Conservation (phyloP, 306 rosid species). For the Cotoneaster glaucophyllus region DNA sequence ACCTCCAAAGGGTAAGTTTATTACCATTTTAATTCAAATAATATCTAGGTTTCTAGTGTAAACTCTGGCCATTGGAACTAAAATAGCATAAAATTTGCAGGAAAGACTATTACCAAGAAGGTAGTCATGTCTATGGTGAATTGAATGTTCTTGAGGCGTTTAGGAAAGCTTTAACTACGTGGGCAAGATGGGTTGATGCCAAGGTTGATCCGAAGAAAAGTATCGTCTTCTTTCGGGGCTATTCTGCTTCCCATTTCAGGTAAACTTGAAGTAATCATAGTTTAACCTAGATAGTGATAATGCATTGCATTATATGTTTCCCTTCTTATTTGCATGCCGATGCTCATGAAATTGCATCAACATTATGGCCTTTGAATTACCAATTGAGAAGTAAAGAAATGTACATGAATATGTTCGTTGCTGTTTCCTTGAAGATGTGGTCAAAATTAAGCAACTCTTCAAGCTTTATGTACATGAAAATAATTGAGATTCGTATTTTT, state of each 20-base stretch:
- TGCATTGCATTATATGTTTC: background rate
- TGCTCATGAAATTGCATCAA: background rate
- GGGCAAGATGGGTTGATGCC: constrained; percentile 91
- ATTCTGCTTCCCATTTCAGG: constrained; percentile 96
- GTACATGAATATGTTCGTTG: background rate
- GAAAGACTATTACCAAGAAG: constrained; percentile 96
- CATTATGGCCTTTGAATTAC: background rate
- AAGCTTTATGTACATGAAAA: background rate
- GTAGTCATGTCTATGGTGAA: constrained; percentile 74
- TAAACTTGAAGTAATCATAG: constrained; percentile 11
- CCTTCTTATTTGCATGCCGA: background rate
- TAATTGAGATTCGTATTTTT: background rate
- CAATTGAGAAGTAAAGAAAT: background rate
- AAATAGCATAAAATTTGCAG: constrained; percentile 33
- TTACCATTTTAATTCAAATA: background rate
- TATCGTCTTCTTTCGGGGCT: constrained; percentile 74
- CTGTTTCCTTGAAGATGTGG: background rate
- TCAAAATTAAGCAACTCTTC: background rate
- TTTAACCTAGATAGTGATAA: background rate
- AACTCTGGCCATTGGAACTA: constrained; percentile 5
- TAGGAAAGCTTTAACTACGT: constrained; percentile 82
- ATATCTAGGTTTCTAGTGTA: background rate
- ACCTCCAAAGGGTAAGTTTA: constrained; percentile 69
- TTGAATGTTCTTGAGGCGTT: constrained; percentile 89
- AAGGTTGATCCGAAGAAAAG: constrained; percentile 65